Evolutionary conservation across 176 grass and related monocot genomes (phyloP).

Genomic region (Oryza meyeriana): DNA sequence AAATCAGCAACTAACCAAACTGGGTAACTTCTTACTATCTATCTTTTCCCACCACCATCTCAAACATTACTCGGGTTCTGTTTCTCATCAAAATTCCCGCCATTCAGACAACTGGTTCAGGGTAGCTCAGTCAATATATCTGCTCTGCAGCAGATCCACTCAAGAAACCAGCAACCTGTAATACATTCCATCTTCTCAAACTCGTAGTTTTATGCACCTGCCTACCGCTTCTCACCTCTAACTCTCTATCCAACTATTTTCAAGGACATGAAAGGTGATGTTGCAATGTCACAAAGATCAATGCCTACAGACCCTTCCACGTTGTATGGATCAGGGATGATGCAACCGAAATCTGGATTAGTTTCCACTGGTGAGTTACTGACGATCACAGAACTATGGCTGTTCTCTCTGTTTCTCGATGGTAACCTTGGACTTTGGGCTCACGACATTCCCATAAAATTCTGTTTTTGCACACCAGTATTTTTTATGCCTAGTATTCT

Average conservation of each 20-base stretch:
- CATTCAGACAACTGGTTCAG: constrained; percentile 56
- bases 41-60: constrained; percentile 3
- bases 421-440: neutral
- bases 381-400: neutral
- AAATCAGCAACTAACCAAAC: constrained; percentile 64
- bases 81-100: constrained; percentile 7
- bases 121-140: constrained; percentile 52
- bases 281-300: constrained; percentile 57
- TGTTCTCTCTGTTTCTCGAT: constrained; percentile 1
- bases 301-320: constrained; percentile 71
- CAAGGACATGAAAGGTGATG: constrained; percentile 78
- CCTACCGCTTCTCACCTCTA: neutral
- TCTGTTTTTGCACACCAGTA: neutral
- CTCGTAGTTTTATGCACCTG: constrained; percentile 6
- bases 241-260: constrained; percentile 26
- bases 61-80: neutral
- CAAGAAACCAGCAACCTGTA: constrained; percentile 71
- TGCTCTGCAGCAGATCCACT: constrained; percentile 71
- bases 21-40: constrained; percentile 37
- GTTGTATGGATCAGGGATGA: constrained; percentile 57
- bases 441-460: neutral
- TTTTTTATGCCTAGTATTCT: neutral
- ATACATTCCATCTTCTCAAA: constrained; percentile 29
- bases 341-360: constrained; percentile 74
- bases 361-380: constrained; percentile 57